A percentile compares a stretch with the other conserved stretches of the same genome.
These are phyloP conservation scores for Diutina scorzettiae DNA, from an alignment of 1,139 yeast species.

Conservation along the genomic window DNA sequence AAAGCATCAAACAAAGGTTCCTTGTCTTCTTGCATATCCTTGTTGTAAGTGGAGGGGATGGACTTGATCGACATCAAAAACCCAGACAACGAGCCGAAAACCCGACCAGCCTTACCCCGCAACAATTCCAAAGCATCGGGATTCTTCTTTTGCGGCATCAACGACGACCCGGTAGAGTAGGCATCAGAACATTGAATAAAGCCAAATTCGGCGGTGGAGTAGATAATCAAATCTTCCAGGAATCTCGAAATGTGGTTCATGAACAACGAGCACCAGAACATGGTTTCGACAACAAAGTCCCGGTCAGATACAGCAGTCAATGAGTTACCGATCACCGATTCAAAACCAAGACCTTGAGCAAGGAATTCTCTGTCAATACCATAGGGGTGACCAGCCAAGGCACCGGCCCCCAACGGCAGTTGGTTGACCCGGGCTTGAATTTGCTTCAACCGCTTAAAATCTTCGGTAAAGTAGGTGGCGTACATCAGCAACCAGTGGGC, in stretches of 20 bases:
- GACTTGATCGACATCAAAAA: conserved; percentile 93
- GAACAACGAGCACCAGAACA: conserved; percentile 93
- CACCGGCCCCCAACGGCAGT: conserved; percentile 94
- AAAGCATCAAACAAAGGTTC: conserved; percentile 92
- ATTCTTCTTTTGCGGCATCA: conserved; percentile 98
- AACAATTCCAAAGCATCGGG: conserved; percentile 91
- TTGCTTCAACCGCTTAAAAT: conserved; percentile 73
- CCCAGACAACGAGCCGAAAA: conserved; percentile 89
- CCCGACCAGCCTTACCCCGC: conserved; percentile 96
- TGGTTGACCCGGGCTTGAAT: conserved; percentile 72
- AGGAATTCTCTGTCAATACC: conserved; percentile 90
- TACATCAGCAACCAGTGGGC: conserved; percentile 92
- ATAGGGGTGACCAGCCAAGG: conserved; percentile 97
- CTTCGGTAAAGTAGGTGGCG: conserved; percentile 90
- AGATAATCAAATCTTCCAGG: conserved; percentile 88
- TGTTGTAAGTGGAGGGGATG: conserved; percentile 93
- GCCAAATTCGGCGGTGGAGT: conserved; percentile 96
- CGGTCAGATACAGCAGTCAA: conserved; percentile 93
- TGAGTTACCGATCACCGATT: conserved; percentile 86
- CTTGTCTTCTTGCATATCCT: conserved; percentile 98
- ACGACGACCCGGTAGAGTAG: conserved; percentile 93
- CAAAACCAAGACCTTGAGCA: conserved; percentile 68
- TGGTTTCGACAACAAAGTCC: conserved; percentile 92
- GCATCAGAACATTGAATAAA: conserved; percentile 91
- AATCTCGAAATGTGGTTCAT: conserved; percentile 93